Evolutionary conservation across 805 yeast genomes (phyloP), one percentile per base, ranked within the genome.

Genomic region (Starmera amethionina): DNA sequence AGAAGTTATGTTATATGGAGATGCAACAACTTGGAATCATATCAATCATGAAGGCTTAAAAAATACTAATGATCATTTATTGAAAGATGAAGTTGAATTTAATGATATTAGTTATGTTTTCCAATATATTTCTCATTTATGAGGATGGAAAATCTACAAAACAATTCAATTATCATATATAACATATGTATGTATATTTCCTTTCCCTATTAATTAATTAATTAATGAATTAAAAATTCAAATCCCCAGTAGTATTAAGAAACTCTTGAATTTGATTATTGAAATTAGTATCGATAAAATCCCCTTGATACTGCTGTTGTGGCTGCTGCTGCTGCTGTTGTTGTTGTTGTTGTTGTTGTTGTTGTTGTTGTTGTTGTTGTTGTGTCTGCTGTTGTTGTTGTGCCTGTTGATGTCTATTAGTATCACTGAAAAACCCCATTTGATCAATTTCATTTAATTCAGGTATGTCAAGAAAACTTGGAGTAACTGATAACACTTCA

Each of bases 11-110:
- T 64, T 93, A 30, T 93, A 93, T 56, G 98, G 98, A 47, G 98
- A 93, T 61, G 85, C 97, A 0, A 93, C 97, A 0, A 80, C 97
- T 0, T 90, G 98, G 98, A 90, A 93, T 58, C 98, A 93, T 63
- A 68, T 85, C 42, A 73, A 79, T 44, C 84, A 73, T 44, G 72
- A 66, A 4, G 76, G 73, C 2, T 65, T 93, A 53, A 64, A 59
- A 25, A 62, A 64, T 29, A 84, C 89, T 16, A 84, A 87, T 50
- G 98, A 93, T 55, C 72, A 75, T 44, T 63, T 93, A 38, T 64
- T 93, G 44, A 72, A 76, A 47, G 87, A 83, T 52, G 98, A 93
- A 57, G 63, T 70, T 15, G 70, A 73, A 16, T 73, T 72, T 49
- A 70, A 76, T 32, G 87, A 84, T 37, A 77, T 93, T 16, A 75